These are phyloP conservation scores for Nemania sp. DNA, from an alignment of 2,329 filamentous ascomycete genomes.

Conservation along the genomic window DNA sequence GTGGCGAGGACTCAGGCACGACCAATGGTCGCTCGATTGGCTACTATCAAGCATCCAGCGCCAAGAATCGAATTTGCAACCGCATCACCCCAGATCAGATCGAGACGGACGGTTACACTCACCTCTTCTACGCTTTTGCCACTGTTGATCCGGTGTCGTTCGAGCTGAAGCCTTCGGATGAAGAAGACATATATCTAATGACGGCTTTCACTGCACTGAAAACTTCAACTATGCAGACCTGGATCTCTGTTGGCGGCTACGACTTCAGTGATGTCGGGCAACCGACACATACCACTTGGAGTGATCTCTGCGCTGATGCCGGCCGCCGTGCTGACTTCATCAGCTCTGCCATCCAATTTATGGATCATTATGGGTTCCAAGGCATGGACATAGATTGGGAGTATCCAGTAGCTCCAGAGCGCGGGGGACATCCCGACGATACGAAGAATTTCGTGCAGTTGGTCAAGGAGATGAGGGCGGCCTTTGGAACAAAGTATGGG, in stretches of 20 bases:
- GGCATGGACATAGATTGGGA: constrained; percentile 54
- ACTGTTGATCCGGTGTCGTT: constrained; percentile 40
- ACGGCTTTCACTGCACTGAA: constrained; percentile 40
- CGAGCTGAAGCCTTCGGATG: constrained; percentile 20
- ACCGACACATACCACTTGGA: constrained; percentile 36
- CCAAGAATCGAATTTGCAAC: constrained; percentile 13
- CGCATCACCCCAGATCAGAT: constrained; percentile 15
- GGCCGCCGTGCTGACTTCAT: too few relatives aligned
- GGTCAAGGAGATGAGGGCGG: constrained; percentile 41
- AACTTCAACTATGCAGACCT: constrained; percentile 39
- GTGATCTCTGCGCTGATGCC: constrained; percentile 29
- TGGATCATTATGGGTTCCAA: constrained; percentile 44
- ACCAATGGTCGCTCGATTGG: constrained; percentile 15
- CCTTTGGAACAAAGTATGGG: constrained; percentile 44
- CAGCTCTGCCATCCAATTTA: constrained; percentile 39
- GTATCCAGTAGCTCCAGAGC: constrained; percentile 42
- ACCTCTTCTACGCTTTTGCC: constrained; percentile 37
- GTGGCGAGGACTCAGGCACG: constrained; percentile 6
- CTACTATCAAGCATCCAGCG: constrained; percentile 24
- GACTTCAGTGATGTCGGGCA: constrained; percentile 43
- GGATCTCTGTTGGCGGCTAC: constrained; percentile 48
- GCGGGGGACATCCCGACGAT: constrained; percentile 44
- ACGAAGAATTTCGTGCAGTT: constrained; percentile 42
- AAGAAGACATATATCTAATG: constrained; percentile 30
- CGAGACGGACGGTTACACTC: constrained; percentile 19